Base-by-base conservation (phyloP, 1,284 basidiomycete species). In the Stygiomarasmius scandens region DNA sequence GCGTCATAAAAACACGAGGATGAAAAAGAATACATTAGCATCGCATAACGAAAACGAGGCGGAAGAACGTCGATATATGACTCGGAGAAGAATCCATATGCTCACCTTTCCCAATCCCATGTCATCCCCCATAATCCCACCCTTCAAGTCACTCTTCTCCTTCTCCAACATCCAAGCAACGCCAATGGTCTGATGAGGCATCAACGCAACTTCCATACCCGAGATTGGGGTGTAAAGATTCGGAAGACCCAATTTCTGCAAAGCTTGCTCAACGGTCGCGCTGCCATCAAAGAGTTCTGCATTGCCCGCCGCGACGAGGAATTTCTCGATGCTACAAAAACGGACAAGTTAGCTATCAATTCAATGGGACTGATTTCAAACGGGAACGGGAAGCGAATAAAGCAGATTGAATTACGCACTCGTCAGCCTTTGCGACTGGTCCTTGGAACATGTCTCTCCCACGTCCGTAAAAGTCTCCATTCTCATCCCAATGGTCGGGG, bases 91-190 rank as follows among this genome's bases (percentile, higher is more conserved):
- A 32, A 32, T 12, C 6, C 29, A 32, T 32, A 60, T 5, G 63
- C 71, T n/a, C 41, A 77, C 75, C 74, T 82, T 82, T 34, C 83
- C 82, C 12, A 85, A 74, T 49, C 83, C 84, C 84, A 86, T 85
- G 62, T 95, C 93, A 67, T 96, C 93, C 3, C 85, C 88, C 11
- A 93, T 71, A 63, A 86, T 87, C 25, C 90, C 91, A 60, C 83
- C 84, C 36, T 74, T 75, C 16, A 74, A 59, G 0, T 52, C 61
- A 25, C 75, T 72, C 43, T 70, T 70, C 66, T 89, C 87, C 52
- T 82, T 82, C 24, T 82, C 77, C 2, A 82, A 63, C 82, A 87
- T 86, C 87, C 87, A 89, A 1, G 82, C 78, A 0, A 87, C 84
- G 1, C 86, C 82, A 51, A 89, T 83, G 3, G 78, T 75, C 62